A percentile compares a stretch with the other conserved stretches of the same genome.
phyloP scores from a whole-genome alignment of 2,329 filamentous ascomycete genomes.

The Cordyceps javanica region DNA sequence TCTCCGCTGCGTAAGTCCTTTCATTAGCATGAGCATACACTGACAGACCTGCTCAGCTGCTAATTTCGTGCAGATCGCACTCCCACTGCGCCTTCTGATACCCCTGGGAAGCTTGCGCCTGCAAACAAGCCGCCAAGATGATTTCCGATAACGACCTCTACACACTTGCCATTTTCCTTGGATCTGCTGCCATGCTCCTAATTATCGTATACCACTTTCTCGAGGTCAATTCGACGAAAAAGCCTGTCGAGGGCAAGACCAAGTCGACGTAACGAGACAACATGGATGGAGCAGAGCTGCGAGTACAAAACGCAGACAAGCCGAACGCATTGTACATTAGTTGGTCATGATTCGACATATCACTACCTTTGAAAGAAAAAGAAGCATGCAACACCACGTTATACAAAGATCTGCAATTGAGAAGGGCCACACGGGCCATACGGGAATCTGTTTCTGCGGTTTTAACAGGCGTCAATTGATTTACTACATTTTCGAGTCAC shows the following conservation, averaged over 20 bases:
- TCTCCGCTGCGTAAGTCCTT: neutral
- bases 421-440: neutral
- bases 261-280: slow-evolving; percentile 1
- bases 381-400: neutral
- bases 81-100: neutral
- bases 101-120: slow-evolving; percentile 12
- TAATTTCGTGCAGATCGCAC: neutral
- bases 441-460: neutral
- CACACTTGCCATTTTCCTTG: slow-evolving; percentile 86
- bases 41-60: neutral
- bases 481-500: neutral
- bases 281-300: neutral
- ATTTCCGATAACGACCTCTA: slow-evolving; percentile 93
- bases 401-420: neutral
- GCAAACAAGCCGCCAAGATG: slow-evolving; percentile 53
- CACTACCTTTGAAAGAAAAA: neutral
- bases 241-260: slow-evolving; percentile 17
- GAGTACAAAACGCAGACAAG: neutral
- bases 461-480: slow-evolving; percentile 1
- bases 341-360: neutral
- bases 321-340: slow-evolving; percentile 9
- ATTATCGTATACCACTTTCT: slow-evolving; percentile 96
- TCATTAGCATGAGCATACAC: neutral
- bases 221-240: slow-evolving; percentile 62
- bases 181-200: slow-evolving; percentile 80